Conservation (phyloP, 2,329 filamentous ascomycete genomes). For the Sordariomycetes sp. region DNA sequence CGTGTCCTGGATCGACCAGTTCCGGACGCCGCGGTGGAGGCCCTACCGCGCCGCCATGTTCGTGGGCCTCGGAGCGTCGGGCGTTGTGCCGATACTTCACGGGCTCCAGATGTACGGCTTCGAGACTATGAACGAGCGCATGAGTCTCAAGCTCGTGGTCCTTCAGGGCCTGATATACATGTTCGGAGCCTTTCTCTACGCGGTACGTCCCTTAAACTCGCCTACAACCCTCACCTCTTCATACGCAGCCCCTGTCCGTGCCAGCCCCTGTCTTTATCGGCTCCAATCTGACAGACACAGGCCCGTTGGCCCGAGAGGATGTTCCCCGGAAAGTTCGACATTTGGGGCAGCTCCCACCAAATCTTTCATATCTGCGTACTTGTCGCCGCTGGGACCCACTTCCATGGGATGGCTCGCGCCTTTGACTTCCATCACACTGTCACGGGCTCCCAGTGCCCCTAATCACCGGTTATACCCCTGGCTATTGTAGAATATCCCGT, state of each 20-base stretch:
- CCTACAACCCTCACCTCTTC: background rate
- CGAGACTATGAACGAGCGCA: conserved; percentile 51
- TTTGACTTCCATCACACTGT: conserved; percentile 73
- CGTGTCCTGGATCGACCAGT: conserved; percentile 69
- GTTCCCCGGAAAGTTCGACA: conserved; percentile 69
- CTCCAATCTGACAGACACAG: conserved; percentile 21
- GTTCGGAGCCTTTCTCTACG: conserved; percentile 73
- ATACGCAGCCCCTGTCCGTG: background rate
- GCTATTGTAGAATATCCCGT: background rate
- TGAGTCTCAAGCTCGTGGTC: conserved; percentile 71
- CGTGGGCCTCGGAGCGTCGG: conserved; percentile 71
- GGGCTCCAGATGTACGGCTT: conserved; percentile 57
- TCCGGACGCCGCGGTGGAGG: conserved; percentile 72
- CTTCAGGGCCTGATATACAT: conserved; percentile 77
- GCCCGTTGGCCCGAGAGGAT: conserved; percentile 71
- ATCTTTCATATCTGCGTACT: conserved; percentile 89
- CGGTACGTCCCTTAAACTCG: conserved; percentile 35
- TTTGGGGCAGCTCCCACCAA: conserved; percentile 89
- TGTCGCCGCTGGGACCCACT: conserved; percentile 66
- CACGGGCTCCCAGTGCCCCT: conserved; percentile 35
- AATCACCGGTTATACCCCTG: background rate
- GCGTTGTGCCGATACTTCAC: conserved; percentile 71
- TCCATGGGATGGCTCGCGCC: conserved; percentile 68
- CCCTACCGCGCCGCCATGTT: conserved; percentile 86
- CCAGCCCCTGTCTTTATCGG: too few relatives aligned